Evolutionary conservation across 2,329 filamentous ascomycete species (phyloP).

Genomic region (Ilyonectria mors-panacis): DNA sequence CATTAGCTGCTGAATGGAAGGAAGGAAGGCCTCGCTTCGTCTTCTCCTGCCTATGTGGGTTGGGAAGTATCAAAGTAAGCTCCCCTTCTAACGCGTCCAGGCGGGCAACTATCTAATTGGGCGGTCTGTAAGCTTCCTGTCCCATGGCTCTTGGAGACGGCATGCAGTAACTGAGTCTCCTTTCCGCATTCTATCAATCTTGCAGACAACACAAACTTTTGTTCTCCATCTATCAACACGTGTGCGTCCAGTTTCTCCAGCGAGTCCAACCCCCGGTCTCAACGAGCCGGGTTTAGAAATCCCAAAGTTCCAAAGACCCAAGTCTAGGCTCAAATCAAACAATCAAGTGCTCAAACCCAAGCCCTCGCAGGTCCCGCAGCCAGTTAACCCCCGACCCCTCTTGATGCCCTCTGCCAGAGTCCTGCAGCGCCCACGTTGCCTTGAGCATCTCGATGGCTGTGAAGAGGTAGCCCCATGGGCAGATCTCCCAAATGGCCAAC

Average conservation of each 20-base stretch:
- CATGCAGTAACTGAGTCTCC: background rate
- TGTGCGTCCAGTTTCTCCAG: background rate
- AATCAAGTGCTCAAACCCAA: constrained; percentile 63
- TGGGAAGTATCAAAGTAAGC: background rate
- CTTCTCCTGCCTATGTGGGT: background rate
- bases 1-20: background rate
- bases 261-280: background rate
- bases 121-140: background rate
- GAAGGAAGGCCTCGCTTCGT: background rate
- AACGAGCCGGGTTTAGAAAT: constrained; percentile 18
- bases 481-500: constrained; percentile 60
- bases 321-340: constrained; percentile 51
- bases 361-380: constrained; percentile 60
- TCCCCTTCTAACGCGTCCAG: background rate
- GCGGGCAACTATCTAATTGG: background rate
- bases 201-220: constrained; percentile 10
- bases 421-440: constrained; percentile 63
- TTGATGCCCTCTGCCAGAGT: constrained; percentile 44
- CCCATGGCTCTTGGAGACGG: constrained; percentile 2
- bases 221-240: background rate
- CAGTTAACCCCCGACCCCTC: constrained; percentile 52
- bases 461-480: constrained; percentile 67
- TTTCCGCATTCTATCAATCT: constrained; percentile 17
- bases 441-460: constrained; percentile 65
- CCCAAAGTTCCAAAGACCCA: constrained; percentile 9